These are phyloP conservation scores for Ustilago hordei DNA, from an alignment of 1,284 basidiomycete species.

Conservation along the genomic window DNA sequence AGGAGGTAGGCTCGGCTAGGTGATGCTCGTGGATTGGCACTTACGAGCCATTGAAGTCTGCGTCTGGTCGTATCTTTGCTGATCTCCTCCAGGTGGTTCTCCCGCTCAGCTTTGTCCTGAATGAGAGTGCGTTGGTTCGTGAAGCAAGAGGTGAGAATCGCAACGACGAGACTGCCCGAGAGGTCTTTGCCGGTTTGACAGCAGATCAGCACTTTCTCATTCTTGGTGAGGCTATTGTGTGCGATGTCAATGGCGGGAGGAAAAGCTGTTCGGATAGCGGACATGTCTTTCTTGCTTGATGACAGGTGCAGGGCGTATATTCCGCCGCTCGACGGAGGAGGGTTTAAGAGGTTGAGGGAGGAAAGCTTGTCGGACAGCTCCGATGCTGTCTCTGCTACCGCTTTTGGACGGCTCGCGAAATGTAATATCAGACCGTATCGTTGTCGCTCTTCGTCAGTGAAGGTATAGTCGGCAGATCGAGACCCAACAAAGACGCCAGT, in stretches of 20 bases:
- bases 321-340: background rate
- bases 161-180: slow-evolving; percentile 39
- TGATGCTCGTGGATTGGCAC: slow-evolving; percentile 78
- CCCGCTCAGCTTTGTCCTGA: background rate
- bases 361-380: slow-evolving; percentile 2
- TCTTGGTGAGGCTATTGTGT: slow-evolving; percentile 16
- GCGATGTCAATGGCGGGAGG: slow-evolving; percentile 34
- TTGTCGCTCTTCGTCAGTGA: slow-evolving; percentile 16
- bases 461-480: slow-evolving; percentile 22
- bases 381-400: background rate
- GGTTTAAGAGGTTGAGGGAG: background rate
- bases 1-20: slow-evolving; percentile 81
- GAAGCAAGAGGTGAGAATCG: slow-evolving; percentile 51
- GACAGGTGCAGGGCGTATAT: slow-evolving; percentile 19
- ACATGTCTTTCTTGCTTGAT: slow-evolving; percentile 49
- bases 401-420: slow-evolving; percentile 8
- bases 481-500: slow-evolving; percentile 27
- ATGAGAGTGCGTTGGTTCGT: slow-evolving; percentile 60
- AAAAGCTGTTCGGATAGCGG: slow-evolving; percentile 31
- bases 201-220: slow-evolving; percentile 30
- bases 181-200: slow-evolving; percentile 45
- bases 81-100: slow-evolving; percentile 12
- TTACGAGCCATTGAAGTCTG: slow-evolving; percentile 83
- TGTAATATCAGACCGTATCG: slow-evolving; percentile 22
- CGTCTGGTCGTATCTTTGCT: slow-evolving; percentile 76